Evolutionary conservation across 176 grass and related monocot genomes (phyloP), one percentile per base, ranked within the genome.

Genomic region (Avena atlantica): DNA sequence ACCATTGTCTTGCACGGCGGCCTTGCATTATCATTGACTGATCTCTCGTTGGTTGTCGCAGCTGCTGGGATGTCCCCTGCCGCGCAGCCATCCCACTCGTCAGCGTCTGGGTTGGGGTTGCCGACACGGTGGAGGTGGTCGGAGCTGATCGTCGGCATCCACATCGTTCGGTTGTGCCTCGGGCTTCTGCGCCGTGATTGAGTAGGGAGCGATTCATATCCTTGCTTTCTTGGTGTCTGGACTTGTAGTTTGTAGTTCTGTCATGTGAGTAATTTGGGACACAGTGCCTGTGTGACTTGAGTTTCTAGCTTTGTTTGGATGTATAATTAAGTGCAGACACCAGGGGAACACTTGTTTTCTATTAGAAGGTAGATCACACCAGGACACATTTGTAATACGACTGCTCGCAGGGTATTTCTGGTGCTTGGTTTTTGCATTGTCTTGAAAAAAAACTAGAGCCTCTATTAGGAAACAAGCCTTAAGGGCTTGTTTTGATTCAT

Each of bases 61-160:
- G 94, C 79, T 56, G 78, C 78, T 78, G 92, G 25, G 62, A 55
- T 89, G n/a, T 82, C 94, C 40, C 94, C 94, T 24, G 62, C n/a
- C 2, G 81, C 88, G 3, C 92, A 94, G 80, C 85, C 88, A 9
- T 80, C 52, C 3, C 80, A 85, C 8, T 88, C 79, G 8, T 88
- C 58, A 6, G 86, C 87, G 20, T 75, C 74, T 3, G 58, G 55
- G 34, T 69, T 87, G 83, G 80, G 78, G 76, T 87, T 50, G 23
- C 73, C 40, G 53, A 52, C 25, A 21, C 37, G 73, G 36, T 84
- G 51, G 53, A 93, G 88, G 77, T 91, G 57, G 92, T 86, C 24
- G 12, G 83, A 85, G 48, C 82, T 89, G 71, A 10, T 89, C 29
- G 53, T 90, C 21, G 76, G 58, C 51, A 27, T 97, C 51, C 86